Base-by-base conservation (phyloP, 108 stramenopile species). In the Fistulifera solaris region DNA sequence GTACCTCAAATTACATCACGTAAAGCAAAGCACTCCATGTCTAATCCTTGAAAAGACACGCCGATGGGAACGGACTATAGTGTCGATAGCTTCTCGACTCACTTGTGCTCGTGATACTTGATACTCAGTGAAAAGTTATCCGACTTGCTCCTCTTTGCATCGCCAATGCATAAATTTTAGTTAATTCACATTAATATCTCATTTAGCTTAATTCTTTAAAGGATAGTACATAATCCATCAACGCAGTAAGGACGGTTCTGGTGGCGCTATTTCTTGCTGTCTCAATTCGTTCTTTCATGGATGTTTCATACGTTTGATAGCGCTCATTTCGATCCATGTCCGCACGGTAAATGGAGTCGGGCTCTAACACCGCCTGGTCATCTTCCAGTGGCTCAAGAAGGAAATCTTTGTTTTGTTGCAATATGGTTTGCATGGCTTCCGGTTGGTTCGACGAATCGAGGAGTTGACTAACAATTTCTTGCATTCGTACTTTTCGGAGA, bases 331-430 rank as follows among this genome's bases (percentile, higher is more conserved):
- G 40, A 22, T 65, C 47, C 66, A 70, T 76, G 13, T 27, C 45
- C 39, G 62, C 55, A 14, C 59, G 56, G 56, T 70, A 76, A 48
- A 76, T 76, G 25, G 69, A 70, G 57, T 66, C 68, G 19, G 61
- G 50, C 42, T 65, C 74, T 57, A 69, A 52, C 26, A 75, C 61
- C 19, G 65, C 48, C 15, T 70, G 42, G 12, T 45, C 54, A 40
- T 59, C 56, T 54, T 75, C 74, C 38, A 75, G 23, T n/a, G 74
- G 74, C 52, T 69, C 74, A 47, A 75, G 48, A 35, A 75, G 57
- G 46, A 69, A 75, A 26, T 66, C 68, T 40, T 58, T 52, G 35
- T 67, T 52, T 41, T 59, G 40, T 35, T 48, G 23, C 40, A 73
- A 45, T 10, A 63, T 56, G 13, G 27, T 35, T 45, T 58, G 56